Evolutionary conservation across 257 asterid genomes (phyloP), one percentile per base, ranked within the genome.

Genomic region (Gardenia jasminoides): DNA sequence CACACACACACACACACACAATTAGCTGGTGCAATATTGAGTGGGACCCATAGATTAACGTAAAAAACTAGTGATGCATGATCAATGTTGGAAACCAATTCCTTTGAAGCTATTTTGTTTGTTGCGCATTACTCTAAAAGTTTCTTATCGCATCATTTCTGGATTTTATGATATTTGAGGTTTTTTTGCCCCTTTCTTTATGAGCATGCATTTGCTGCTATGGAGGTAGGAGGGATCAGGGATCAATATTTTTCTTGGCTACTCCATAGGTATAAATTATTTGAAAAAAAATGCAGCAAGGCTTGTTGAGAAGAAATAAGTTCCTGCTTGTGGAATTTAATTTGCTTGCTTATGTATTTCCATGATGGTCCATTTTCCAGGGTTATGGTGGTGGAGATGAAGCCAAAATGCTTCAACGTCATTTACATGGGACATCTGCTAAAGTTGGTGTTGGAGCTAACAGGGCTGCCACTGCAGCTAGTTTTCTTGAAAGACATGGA

Each of bases 351-450:
- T 36, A 41, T 10, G 70, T 30, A 36, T 44, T 15, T 10, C 19
- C 24, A 50, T 66, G 76, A 30, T 15, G 48, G 67, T 10, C 76
- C 65, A 75, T n/a, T 48, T 76, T 81, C 41, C 83, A 94, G 97
- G 97, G 98, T 5, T 95, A 93, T 84, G 90, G 97, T 43, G 97
- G 98, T 83, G 97, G 88, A 24, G 99, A 95, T 89, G 99, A 95
- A 85, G 97, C 94, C 74, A 95, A 84, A 79, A 95, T 95, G 99
- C 97, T 95, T 76, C 82, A 82, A 74, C 89, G 97, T 87, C 97
- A 95, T 82, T 86, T 93, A 72, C 75, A 43, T 50, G 90, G 89
- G 52, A 90, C 89, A 39, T 84, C 84, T 75, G 88, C 87, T 4
- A 92, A 85, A 87, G 85, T 93, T 64, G 99, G 97, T 41, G 88